Conservation (phyloP, 179 eudicot species). For the Kewa caespitosa region DNA sequence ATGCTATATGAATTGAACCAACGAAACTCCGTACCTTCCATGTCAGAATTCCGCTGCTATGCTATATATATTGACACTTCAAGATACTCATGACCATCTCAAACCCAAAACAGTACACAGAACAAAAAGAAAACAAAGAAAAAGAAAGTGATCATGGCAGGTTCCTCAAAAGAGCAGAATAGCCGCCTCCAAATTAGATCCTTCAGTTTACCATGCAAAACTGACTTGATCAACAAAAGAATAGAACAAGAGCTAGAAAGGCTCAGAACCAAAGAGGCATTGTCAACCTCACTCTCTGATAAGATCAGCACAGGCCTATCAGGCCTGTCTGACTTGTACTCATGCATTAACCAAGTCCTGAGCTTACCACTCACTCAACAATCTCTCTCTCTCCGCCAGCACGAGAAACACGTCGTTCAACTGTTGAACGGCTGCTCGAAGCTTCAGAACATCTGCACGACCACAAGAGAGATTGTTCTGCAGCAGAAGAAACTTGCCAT, state of each 20-base stretch:
- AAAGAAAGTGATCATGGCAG: neutral
- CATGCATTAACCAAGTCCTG: conserved; percentile 42
- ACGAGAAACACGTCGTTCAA: conserved; percentile 29
- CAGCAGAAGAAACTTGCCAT: conserved; percentile 8
- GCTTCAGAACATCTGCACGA: conserved; percentile 27
- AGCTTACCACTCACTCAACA: conserved; percentile 42
- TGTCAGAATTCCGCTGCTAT: neutral
- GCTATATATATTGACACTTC: neutral
- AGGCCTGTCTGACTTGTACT: conserved; percentile 32
- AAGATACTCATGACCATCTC: neutral
- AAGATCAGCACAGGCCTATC: conserved; percentile 29
- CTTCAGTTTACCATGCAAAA: conserved; percentile 33
- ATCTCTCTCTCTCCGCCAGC: conserved; percentile 32
- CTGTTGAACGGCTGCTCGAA: conserved; percentile 29
- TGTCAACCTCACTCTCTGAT: conserved; percentile 32
- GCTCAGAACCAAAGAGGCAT: conserved; percentile 31
- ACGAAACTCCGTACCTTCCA: neutral
- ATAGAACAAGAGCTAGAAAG: conserved; percentile 29
- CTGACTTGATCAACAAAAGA: conserved; percentile 26
- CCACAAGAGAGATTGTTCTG: neutral
- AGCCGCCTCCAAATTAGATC: conserved; percentile 15
- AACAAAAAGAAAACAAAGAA: neutral
- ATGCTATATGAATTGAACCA: neutral
- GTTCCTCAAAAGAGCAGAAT: conserved; percentile 3
- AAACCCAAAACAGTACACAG: neutral